Evolutionary conservation across 306 rosid genomes (phyloP).

Genomic region (Rosa lucieae): DNA sequence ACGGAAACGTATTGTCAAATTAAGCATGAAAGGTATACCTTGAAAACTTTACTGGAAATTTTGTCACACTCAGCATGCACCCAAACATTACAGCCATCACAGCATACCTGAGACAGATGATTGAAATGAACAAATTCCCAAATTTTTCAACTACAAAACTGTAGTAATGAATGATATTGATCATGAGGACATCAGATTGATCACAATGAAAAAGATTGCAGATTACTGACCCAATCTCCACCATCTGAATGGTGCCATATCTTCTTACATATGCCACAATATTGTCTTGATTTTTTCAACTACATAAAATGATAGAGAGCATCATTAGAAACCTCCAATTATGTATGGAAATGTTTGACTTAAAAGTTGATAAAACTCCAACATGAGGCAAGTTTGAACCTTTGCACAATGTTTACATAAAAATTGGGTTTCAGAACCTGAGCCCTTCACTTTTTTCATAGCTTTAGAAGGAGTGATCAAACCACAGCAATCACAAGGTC

Average conservation of each 20-base stretch:
- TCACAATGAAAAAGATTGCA: conserved; percentile 1
- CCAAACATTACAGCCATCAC: conserved; percentile 98
- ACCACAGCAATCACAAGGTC: conserved; percentile 79
- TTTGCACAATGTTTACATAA: conserved; percentile 80
- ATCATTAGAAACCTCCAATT: conserved; percentile 11
- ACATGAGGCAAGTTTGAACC: conserved; percentile 44
- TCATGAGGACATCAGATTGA: background rate
- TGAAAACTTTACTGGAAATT: conserved; percentile 56
- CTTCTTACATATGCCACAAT: conserved; percentile 94
- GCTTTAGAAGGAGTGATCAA: conserved; percentile 51
- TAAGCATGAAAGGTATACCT: conserved; percentile 48
- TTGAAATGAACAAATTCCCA: conserved; percentile 32
- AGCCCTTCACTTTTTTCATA: conserved; percentile 59
- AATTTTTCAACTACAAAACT: conserved; percentile 17
- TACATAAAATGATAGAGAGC: conserved; percentile 29
- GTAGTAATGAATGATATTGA: background rate
- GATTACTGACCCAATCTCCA: conserved; percentile 88
- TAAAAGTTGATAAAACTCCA: background rate
- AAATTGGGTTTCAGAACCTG: conserved; percentile 41
- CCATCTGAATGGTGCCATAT: conserved; percentile 96
- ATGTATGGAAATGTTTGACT: background rate
- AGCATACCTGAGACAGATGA: conserved; percentile 66
- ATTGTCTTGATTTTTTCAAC: conserved; percentile 87
- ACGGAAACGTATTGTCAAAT: conserved; percentile 9
- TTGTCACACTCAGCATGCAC: conserved; percentile 93